Evolutionary conservation across 495 filamentous ascomycete genomes (phyloP).

Genomic region (Trypethelium eluteriae): DNA sequence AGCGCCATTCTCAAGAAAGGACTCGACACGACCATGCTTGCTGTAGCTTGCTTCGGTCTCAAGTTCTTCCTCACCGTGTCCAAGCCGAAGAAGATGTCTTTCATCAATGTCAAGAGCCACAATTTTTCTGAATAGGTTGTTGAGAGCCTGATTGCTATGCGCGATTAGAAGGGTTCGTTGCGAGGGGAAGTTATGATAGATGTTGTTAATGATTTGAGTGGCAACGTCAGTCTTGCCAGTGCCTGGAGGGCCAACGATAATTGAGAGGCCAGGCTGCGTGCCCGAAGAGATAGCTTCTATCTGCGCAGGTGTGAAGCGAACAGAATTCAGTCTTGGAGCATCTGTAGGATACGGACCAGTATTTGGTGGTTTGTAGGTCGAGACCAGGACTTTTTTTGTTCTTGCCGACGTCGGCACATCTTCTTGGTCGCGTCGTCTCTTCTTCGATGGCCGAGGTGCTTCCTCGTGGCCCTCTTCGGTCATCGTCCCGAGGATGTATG

Average conservation of each 20-base stretch:
- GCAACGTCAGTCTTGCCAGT: conserved; percentile 98
- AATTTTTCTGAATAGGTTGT: conserved; percentile 99
- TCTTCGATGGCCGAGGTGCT: conserved; percentile 51
- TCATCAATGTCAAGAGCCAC: conserved; percentile 90
- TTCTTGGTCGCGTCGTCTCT: conserved; percentile 66
- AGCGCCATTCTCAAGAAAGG: conserved; percentile 83
- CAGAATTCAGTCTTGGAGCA: conserved; percentile 69
- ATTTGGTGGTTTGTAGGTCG: conserved; percentile 85
- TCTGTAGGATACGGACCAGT: conserved; percentile 88
- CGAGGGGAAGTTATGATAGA: conserved; percentile 93
- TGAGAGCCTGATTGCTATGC: conserved; percentile 95
- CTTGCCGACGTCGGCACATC: conserved; percentile 46
- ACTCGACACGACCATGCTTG: conserved; percentile 92
- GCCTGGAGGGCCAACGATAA: conserved; percentile 91
- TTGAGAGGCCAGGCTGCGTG: conserved; percentile 86
- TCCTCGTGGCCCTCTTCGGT: conserved; percentile 37
- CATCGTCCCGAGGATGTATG: conserved; percentile 65
- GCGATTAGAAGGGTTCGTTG: conserved; percentile 91
- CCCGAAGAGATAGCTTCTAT: conserved; percentile 89
- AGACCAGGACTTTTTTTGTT: conserved; percentile 66
- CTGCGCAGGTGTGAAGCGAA: conserved; percentile 87
- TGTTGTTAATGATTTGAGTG: conserved; percentile 96
- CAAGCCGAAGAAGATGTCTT: conserved; percentile 84
- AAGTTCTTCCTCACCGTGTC: conserved; percentile 90
- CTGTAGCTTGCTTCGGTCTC: conserved; percentile 81